Base-by-base conservation (phyloP, 805 yeast species). In the Tetrapisispora phaffii region DNA sequence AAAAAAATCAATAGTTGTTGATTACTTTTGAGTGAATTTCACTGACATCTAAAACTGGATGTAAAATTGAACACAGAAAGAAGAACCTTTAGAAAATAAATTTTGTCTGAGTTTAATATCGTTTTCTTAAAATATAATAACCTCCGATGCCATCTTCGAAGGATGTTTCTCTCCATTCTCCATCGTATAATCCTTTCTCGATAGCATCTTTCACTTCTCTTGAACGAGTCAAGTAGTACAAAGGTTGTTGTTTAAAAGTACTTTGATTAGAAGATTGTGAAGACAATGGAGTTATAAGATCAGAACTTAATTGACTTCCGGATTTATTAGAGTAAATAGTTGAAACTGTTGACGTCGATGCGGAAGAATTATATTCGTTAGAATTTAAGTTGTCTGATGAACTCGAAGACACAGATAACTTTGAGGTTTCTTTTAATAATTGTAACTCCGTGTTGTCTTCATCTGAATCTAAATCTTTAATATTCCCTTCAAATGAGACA, bases 131-230 rank as follows among this genome's bases (percentile, higher is more conserved):
- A 8, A 47, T 39, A 37, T 41, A 63, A 46, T 59, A 52, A 2
- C 73, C 72, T 31, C 71, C 72, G 34, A 51, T 51, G 22, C 69
- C 70, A 4, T 48, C 50, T 10, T 51, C 55, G n/a, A 57, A 34
- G 41, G 60, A 47, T 8, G 68, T 56, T 7, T 62, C 62, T 15
- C 52, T 52, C 72, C 73, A 68, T 22, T 51, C 55, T 33, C 71
- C 72, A 19, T 49, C 47, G 47, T 59, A 68, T 22, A 44, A 47
- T 6, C 71, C 72, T 15, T 53, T 51, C 4, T 54, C 56, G 16
- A 69, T 51, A 1, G 73, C 72, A 43, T 68, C 65, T 29, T 50
- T 53, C 20, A 69, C 63, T 15, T 63, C 56, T 39, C 58, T 61
- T 4, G 72, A 59, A 47, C 66, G 68, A 5, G 71, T 64, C 49